Evolutionary conservation across 805 yeast genomes (phyloP), one percentile per base, ranked within the genome.

Genomic region (Candida ortonii): DNA sequence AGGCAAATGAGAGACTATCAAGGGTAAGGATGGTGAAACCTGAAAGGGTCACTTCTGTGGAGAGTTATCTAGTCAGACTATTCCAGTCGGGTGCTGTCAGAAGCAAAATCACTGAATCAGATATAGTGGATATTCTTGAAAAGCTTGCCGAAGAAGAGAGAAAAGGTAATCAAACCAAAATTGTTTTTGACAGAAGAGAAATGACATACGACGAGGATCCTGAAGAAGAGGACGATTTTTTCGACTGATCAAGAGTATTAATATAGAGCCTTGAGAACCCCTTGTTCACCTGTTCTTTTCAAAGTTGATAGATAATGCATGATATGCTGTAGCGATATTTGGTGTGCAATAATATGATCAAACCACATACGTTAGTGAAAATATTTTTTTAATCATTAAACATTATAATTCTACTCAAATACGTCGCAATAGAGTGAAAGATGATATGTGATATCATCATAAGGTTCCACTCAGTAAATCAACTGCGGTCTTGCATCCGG

Each of bases 11-110:
- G 53, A 71, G 98, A 39, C 68, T 90, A 28, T 76, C 89, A 13
- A 70, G 98, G 39, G 94, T 90, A 13, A 67, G 87, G 18, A 73
- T 93, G 55, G 98, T 90, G 27, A 77, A 89, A 53, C 94, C 94
- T 3, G 97, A 93, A 34, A 70, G 97, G 37, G 97, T 95, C 1
- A 72, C 74, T 33, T 84, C 88, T 3, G 97, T 88, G 10, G 97
- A 90, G 51, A 78, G 80, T 43, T 78, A 90, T 49, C 64, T 90
- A 28, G 62, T 83, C 17, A 76, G 79, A 48, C 62, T 90, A 57
- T 84, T 80, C 7, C 76, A 78, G 41, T 71, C 83, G 46, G 97
- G 97, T 2, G 86, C 83, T 40, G 64, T 90, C 22, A 67, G 75
- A 34, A 71, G 78, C 41, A 85, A 86, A 55, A 67, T 90, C n/a